Evolutionary conservation across 257 asterid species (phyloP).

Genomic region (Ligustrum vulgare): DNA sequence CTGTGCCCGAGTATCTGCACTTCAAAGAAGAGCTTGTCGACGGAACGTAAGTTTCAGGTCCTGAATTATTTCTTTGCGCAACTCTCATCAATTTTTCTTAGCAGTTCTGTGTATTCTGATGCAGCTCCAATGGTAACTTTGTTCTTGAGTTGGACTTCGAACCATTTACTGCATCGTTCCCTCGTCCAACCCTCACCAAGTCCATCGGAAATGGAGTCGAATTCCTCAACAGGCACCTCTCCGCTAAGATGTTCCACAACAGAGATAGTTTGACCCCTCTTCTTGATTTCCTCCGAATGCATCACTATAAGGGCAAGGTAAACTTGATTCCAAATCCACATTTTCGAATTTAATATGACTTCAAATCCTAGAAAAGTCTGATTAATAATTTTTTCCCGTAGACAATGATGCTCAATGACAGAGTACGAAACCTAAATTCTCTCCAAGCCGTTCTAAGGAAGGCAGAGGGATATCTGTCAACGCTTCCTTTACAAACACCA

Average conservation of each 20-base stretch:
- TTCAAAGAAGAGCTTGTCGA: conserved; percentile 34
- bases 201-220: conserved; percentile 39
- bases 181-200: conserved; percentile 29
- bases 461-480: conserved; percentile 31
- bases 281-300: conserved; percentile 36
- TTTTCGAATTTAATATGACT: not conserved
- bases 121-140: conserved; percentile 9
- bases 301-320: conserved; percentile 34
- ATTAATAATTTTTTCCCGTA: not conserved
- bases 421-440: conserved; percentile 14
- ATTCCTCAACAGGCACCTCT: conserved; percentile 36
- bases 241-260: conserved; percentile 33
- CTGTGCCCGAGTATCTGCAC: conserved; percentile 28
- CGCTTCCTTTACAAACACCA: conserved; percentile 19
- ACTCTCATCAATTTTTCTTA: not conserved
- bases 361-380: not conserved
- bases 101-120: not conserved
- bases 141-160: conserved; percentile 40
- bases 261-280: conserved; percentile 23
- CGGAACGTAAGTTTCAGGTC: conserved; percentile 19
- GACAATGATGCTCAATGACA: conserved; percentile 31
- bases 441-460: conserved; percentile 23
- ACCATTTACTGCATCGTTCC: conserved; percentile 30
- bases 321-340: not conserved
- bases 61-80: not conserved